Evolutionary conservation across 441 rosid genomes (phyloP).

Genomic region (Populus trichocarpa): DNA sequence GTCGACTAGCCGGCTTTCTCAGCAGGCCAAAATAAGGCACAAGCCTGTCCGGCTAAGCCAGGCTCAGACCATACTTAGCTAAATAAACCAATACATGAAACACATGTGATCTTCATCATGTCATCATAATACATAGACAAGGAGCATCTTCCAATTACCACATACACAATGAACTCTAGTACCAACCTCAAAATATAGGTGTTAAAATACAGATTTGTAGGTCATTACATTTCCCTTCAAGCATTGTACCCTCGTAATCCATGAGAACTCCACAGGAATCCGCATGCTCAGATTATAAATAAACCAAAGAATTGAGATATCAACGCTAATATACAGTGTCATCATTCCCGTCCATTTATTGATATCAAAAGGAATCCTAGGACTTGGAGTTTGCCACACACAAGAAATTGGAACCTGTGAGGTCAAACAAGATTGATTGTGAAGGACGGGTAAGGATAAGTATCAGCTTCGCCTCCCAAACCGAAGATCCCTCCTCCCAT

Average conservation of each 20-base stretch:
- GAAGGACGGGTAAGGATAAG: slow-evolving; percentile 81
- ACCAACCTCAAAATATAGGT: slow-evolving; percentile 5
- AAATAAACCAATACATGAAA: too few relatives aligned
- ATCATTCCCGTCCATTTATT: slow-evolving; percentile 32
- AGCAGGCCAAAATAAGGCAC: background rate
- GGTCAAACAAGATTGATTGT: slow-evolving; percentile 56
- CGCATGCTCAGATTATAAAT: slow-evolving; percentile 23
- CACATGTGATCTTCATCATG: background rate
- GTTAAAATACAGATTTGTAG: slow-evolving; percentile 12
- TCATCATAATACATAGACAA: background rate
- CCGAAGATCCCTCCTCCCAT: slow-evolving; percentile 67
- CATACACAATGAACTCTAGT: background rate
- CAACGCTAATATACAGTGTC: slow-evolving; percentile 40
- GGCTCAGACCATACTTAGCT: background rate
- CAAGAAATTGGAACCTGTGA: slow-evolving; percentile 1
- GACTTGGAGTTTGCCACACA: slow-evolving; percentile 13
- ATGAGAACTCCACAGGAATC: slow-evolving; percentile 5
- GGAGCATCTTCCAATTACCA: background rate
- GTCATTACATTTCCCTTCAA: slow-evolving; percentile 13
- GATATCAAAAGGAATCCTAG: slow-evolving; percentile 16
- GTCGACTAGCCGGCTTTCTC: background rate
- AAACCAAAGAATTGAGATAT: slow-evolving; percentile 42
- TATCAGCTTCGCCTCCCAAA: slow-evolving; percentile 75
- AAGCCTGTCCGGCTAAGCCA: background rate
- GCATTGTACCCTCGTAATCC: slow-evolving; percentile 11